A percentile compares a stretch with the other conserved stretches of the same genome.
These are phyloP conservation scores for Boletus rubescentipes DNA, from an alignment of 768 basidiomycete genomes.

Conservation along the genomic window DNA sequence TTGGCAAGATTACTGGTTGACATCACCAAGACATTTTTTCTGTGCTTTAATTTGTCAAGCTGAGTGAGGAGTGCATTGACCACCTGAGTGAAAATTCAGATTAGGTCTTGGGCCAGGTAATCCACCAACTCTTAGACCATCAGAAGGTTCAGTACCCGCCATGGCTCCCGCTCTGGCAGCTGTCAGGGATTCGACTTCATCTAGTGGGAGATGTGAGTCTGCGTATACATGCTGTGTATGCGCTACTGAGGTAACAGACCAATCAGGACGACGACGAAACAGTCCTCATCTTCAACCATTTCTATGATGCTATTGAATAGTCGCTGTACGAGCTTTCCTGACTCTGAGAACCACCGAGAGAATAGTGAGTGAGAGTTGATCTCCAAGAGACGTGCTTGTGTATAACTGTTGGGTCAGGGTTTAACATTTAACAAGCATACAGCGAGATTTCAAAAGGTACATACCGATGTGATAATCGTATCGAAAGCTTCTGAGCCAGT, in stretches of 20 bases:
- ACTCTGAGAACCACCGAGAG: constrained; percentile 99
- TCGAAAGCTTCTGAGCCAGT: constrained; percentile 91
- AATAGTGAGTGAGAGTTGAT: constrained; percentile 99
- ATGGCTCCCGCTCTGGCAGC: constrained; percentile 93
- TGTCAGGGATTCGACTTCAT: constrained; percentile 95
- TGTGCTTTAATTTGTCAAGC: constrained; percentile 90
- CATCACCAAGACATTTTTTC: constrained; percentile 94
- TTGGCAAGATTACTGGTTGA: constrained; percentile 94
- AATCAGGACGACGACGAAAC: constrained; percentile 92
- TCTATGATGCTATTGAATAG: constrained; percentile 88
- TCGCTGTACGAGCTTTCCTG: constrained; percentile 94
- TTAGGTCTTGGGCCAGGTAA: not conserved
- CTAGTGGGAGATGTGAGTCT: constrained; percentile 39
- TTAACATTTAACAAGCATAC: not conserved
- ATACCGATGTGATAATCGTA: constrained; percentile 82
- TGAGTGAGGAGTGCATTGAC: constrained; percentile 97
- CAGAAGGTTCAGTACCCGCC: constrained; percentile 94
- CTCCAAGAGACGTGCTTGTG: constrained; percentile 85
- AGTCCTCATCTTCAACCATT: constrained; percentile 87
- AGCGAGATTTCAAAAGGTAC: constrained; percentile 15
- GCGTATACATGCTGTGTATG: constrained; percentile 1
- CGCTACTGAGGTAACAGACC: constrained; percentile 44
- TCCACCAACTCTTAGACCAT: constrained; percentile 77
- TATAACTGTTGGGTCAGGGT: constrained; percentile 54
- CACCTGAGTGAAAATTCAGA: constrained; percentile 56